Evolutionary conservation across 1,284 basidiomycete genomes (phyloP), one percentile per base, ranked within the genome.

Genomic region (Mycosarcoma maydis): DNA sequence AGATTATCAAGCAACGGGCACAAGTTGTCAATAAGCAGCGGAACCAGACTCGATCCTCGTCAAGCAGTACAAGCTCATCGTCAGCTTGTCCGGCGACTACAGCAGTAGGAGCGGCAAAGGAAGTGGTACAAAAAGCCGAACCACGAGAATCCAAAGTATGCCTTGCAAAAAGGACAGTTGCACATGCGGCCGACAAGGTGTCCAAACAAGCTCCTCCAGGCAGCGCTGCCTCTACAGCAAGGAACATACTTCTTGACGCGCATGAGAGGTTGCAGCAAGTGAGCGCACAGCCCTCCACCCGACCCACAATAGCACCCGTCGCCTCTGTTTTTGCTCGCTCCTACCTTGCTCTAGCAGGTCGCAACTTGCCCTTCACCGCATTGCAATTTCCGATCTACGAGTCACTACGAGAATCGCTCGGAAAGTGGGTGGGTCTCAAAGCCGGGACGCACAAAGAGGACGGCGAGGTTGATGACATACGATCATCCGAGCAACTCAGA

Each of bases 381-480:
- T 37, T 78, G 19, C 76, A 78, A 32, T 78, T 78, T 23, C 76
- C 76, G n/a, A 47, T 77, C 10, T 78, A 78, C 48, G 76, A 78
- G 49, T 54, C 69, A 8, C 51, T 76, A 0, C 56, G 75, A 14
- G 52, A 53, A 14, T 26, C 16, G 10, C 33, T 78, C 4, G 62
- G 62, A 11, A 41, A 48, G 7, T 55, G 50, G 53, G 61, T 68
- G 7, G 70, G 70, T 2, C 51, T 75, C 41, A 60, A 54, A 47
- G 69, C 61, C 14, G 66, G 58, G 10, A 69, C 66, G 7, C 60
- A 69, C 57, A 58, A 49, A 40, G 53, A 55, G 14, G 64, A 72
- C 26, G 69, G 64, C 14, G 59, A 38, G 3, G 69, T 72, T 9
- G 59, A 72, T 22, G 62, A 71, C 20, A 62, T 71, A 2, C 62